A percentile compares a stretch with the other conserved stretches of the same genome.
Evolutionary conservation across 495 filamentous ascomycete species (phyloP).

Genomic region (Annulohypoxylon maeteangense): DNA sequence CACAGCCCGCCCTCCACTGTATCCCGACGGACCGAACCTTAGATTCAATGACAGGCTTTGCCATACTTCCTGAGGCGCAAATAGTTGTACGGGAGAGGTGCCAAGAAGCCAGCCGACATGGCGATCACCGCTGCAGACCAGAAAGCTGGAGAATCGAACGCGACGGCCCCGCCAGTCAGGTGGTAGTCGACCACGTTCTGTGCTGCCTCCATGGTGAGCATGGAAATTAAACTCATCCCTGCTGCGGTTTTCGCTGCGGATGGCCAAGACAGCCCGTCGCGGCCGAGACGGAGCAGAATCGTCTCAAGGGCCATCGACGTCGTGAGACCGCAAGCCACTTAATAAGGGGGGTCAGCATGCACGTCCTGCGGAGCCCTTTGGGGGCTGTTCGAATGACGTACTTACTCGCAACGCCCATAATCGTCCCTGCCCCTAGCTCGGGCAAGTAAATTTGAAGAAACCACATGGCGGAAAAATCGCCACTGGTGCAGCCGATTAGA

Average conservation of each 20-base stretch:
- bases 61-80: not conserved
- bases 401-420: not conserved
- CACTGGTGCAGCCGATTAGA: not conserved
- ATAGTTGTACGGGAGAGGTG: not conserved
- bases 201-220: not conserved
- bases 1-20: not conserved
- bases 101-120: not conserved
- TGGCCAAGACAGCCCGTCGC: not conserved
- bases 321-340: not conserved
- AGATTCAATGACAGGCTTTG: not conserved
- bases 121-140: not conserved
- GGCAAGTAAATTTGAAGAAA: not conserved
- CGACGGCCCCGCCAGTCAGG: not conserved
- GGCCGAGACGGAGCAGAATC: not conserved
- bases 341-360: not conserved
- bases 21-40: not conserved
- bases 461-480: not conserved
- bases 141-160: not conserved
- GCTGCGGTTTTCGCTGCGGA: not conserved
- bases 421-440: not conserved
- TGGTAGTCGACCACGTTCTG: not conserved
- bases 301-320: not conserved
- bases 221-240: not conserved
- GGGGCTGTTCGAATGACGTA: not conserved
- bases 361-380: not conserved